Conservation (phyloP, 2,329 filamentous ascomycete genomes). For the Coniochaeta prunicola region DNA sequence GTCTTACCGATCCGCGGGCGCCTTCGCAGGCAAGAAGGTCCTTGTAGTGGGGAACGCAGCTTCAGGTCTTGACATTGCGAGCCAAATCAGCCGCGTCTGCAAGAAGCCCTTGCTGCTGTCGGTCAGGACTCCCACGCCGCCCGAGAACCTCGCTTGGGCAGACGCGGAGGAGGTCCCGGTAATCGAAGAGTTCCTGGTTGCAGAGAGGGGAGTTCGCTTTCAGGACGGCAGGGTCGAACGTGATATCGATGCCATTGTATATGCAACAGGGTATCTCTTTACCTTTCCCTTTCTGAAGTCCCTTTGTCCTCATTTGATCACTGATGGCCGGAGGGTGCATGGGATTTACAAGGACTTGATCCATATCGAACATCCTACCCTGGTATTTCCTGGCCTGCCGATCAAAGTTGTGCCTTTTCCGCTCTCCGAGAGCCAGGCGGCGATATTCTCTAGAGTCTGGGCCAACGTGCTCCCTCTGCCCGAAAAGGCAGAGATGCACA, state of each 20-base stretch:
- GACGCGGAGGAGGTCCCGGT: conserved; percentile 45
- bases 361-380: conserved; percentile 65
- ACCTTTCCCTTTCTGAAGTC: conserved; percentile 64
- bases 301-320: conserved; percentile 47
- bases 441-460: conserved; percentile 71
- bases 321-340: conserved; percentile 61
- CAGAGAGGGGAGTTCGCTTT: conserved; percentile 56
- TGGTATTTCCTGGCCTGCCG: conserved; percentile 69
- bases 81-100: conserved; percentile 61
- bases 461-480: conserved; percentile 64
- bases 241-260: conserved; percentile 69
- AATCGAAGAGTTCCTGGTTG: conserved; percentile 49
- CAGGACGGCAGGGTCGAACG: conserved; percentile 55
- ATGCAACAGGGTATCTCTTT: conserved; percentile 87
- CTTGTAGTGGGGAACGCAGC: conserved; percentile 79
- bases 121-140: conserved; percentile 43
- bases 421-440: conserved; percentile 69
- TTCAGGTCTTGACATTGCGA: conserved; percentile 75
- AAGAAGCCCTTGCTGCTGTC: conserved; percentile 56
- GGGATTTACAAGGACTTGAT: conserved; percentile 77
- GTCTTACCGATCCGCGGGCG: conserved; percentile 61
- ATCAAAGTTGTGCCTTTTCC: conserved; percentile 88
- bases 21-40: conserved; percentile 64
- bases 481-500: conserved; percentile 52
- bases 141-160: conserved; percentile 35